Base-by-base conservation (phyloP, 176 grass and related monocot species). In the Tillandsia leiboldiana region DNA sequence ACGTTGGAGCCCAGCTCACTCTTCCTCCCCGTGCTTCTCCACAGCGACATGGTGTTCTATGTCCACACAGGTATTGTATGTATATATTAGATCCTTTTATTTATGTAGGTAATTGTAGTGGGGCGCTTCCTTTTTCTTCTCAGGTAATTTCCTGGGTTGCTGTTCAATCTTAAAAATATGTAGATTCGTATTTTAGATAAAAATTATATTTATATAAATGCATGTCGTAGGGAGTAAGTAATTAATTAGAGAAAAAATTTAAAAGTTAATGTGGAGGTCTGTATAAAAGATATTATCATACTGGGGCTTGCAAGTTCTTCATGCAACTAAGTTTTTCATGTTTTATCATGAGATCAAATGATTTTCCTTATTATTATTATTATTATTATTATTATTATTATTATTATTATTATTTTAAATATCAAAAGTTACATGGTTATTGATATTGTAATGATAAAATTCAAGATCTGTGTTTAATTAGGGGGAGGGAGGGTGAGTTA, bases 21-120 rank as follows among this genome's bases (percentile, higher is more conserved):
- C 53, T 93, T 99, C 50, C 80, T 93, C 11, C 89, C 89, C 13
- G 87, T 99, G 61, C 84, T 87, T 50, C 84, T 93, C 20, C 94
- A 87, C 27, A 71, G 84, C 9, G 86, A 99, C 77, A 90, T 90
- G 80, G 71, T 87, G 20, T 93, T 99, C 73, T 99, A 90, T 68
- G 87, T 99, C 33, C 81, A 84, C 66, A 87, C 89, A 72, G 94
- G 94, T 96, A 70, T 67, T 71, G 63, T 4, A 28, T 8, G 63
- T 4, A 28, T 8, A 1, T 68, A 22, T 51, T 56, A 1, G 20
- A 24, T 49, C 8, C 49, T n/a, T 20, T 28, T 52, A 63, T 29
- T 17, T 67, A 50, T 11, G 14, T 27, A 11, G 14, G 11, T 70
- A 29, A 29, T 29, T 3, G 28, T 29, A 29, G 28, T 29, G 28